Base-by-base conservation (phyloP, 805 yeast species). In the Starmerella asiatica region DNA sequence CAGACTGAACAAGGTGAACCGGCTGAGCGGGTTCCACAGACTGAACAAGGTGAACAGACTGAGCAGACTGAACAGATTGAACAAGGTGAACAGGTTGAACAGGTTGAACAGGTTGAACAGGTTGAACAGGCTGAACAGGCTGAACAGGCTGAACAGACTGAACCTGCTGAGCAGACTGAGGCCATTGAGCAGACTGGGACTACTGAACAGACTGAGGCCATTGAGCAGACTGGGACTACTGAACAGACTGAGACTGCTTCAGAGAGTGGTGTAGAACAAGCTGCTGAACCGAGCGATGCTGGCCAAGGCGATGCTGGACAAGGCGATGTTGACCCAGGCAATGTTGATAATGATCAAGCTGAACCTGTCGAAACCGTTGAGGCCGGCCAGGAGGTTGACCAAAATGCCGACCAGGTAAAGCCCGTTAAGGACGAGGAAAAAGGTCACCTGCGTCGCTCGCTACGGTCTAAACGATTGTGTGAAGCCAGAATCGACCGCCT, bases 401-500 rank as follows among this genome's bases (percentile, higher is more conserved):
- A 7, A 16, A 7, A 9, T 32, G 28, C 17, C 12, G 28, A 9
- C 9, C n/a, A 19, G 15, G 26, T 9, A 20, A 11, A 14, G 6
- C 12, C 28, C 20, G n/a, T 6, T 11, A 29, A 6, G 12, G 31
- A 29, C 15, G 7, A 9, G 12, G 7, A 4, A 5, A 30, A 5
- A 5, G 20, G 17, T 8, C n/a, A 14, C 20, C 27, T 5, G 16
- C 38, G 50, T 18, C 50, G 47, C 18, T 33, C 42, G 2, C 46
- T 63, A 37, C 56, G 60, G 23, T 56, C 59, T 38, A 76, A 76
- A 47, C 64, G 80, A 28, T 60, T 74, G 27, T 80, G 93, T 56
- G 88, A 79, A 53, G 64, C 74, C 39, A 80, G 94, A 86, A 63
- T 83, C 23, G 93, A 82, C 47, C 76, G 76, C 51, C 60, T 82